phyloP scores from a whole-genome alignment of 495 filamentous ascomycete genomes.

The Acidomyces sp. region DNA sequence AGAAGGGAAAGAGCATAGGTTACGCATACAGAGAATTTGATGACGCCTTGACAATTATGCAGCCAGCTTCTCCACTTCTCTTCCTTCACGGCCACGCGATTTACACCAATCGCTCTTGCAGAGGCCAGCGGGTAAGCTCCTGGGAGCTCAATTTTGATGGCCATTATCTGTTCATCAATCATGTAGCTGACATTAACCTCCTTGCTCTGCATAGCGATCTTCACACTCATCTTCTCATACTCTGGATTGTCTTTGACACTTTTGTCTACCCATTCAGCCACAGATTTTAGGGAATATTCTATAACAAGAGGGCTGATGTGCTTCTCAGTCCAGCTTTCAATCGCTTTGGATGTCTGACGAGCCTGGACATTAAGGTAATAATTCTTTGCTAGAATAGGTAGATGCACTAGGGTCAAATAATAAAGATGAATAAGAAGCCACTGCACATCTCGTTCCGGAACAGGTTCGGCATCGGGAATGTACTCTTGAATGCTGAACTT shows the following conservation, averaged over 20 bases:
- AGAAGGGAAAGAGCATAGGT: neutral
- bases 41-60: slow-evolving; percentile 73
- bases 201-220: slow-evolving; percentile 50
- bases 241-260: slow-evolving; percentile 33
- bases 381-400: slow-evolving; percentile 64
- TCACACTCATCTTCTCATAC: slow-evolving; percentile 34
- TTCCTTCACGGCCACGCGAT: slow-evolving; percentile 74
- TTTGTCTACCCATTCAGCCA: slow-evolving; percentile 52
- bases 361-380: slow-evolving; percentile 73
- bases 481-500: slow-evolving; percentile 58
- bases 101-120: slow-evolving; percentile 62
- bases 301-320: slow-evolving; percentile 75
- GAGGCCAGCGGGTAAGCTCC: slow-evolving; percentile 64
- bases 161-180: slow-evolving; percentile 73
- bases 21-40: slow-evolving; percentile 61
- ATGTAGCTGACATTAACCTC: slow-evolving; percentile 74
- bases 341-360: slow-evolving; percentile 58
- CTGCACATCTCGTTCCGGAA: slow-evolving; percentile 53
- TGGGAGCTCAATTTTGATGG: slow-evolving; percentile 66
- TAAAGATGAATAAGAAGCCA: slow-evolving; percentile 80
- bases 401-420: slow-evolving; percentile 61
- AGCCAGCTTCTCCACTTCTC: slow-evolving; percentile 83
- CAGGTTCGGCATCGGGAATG: slow-evolving; percentile 43
- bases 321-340: slow-evolving; percentile 72
- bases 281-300: slow-evolving; percentile 52